Evolutionary conservation across 176 grass and related monocot genomes (phyloP).

Genomic region (Triticum turgidum): DNA sequence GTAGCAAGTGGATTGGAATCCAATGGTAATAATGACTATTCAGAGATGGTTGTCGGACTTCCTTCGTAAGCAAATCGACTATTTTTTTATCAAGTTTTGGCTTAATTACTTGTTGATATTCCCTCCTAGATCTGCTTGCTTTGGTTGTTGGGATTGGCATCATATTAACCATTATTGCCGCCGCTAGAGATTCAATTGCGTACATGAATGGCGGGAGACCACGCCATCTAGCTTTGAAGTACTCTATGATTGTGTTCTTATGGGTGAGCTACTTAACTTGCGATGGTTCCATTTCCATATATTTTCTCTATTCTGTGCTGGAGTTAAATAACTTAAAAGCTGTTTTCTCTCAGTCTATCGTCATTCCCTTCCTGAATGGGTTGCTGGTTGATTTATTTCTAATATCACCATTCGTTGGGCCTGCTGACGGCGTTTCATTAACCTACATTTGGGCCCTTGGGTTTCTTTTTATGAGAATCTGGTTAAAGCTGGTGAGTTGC

Average conservation of each 20-base stretch:
- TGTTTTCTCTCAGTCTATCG: conserved; percentile 26
- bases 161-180: conserved; percentile 34
- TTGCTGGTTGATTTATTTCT: not conserved
- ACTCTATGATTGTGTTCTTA: conserved; percentile 27
- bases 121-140: conserved; percentile 43
- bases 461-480: not conserved
- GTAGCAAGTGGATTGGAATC: conserved; percentile 30
- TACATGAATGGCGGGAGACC: conserved; percentile 17
- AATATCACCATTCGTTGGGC: not conserved
- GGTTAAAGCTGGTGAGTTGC: not conserved
- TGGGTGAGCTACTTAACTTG: conserved; percentile 32
- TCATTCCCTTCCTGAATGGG: conserved; percentile 39
- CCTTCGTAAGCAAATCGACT: not conserved
- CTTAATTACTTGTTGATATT: conserved; percentile 5
- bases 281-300: not conserved
- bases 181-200: conserved; percentile 18
- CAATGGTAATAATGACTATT: conserved; percentile 36
- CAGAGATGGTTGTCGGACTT: not conserved
- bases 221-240: conserved; percentile 26
- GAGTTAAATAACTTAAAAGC: not conserved
- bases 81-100: conserved; percentile 3
- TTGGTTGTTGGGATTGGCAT: conserved; percentile 35
- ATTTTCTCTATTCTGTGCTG: conserved; percentile 21
- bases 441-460: not conserved
- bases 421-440: not conserved